phyloP scores from a whole-genome alignment of 371 early-diverging fungal species.

The Mortierella sp. region DNA sequence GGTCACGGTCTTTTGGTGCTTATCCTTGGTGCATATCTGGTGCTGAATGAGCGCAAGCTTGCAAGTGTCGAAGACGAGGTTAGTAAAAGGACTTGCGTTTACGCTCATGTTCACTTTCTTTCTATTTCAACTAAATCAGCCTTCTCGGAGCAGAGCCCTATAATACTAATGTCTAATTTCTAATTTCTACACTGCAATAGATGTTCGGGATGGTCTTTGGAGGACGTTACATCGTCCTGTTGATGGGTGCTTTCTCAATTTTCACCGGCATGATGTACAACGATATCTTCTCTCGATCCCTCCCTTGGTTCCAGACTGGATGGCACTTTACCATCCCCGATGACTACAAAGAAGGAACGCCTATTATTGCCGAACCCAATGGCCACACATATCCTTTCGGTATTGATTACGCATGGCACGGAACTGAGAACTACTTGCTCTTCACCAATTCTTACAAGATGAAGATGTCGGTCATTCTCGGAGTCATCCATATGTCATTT shows the following conservation, averaged over 20 bases:
- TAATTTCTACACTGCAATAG: conserved; percentile 45
- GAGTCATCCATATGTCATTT: conserved; percentile 98
- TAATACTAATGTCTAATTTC: conserved; percentile 7
- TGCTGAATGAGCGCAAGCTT: conserved; percentile 85
- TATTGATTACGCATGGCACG: conserved; percentile 93
- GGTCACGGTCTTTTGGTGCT: conserved; percentile 97
- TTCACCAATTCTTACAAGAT: conserved; percentile 99
- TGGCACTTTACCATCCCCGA: conserved; percentile 73
- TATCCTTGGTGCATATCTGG: conserved; percentile 79
- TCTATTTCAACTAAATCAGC: not conserved
- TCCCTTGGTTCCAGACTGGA: conserved; percentile 84
- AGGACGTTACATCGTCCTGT: conserved; percentile 97
- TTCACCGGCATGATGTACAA: conserved; percentile 99
- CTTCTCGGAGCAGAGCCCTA: not conserved
- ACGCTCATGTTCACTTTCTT: not conserved
- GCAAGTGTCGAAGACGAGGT: conserved; percentile 78
- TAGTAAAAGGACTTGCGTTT: conserved; percentile 44
- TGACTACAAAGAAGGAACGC: conserved; percentile 53
- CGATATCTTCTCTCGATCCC: conserved; percentile 93
- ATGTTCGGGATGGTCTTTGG: conserved; percentile 92
- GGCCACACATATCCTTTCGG: conserved; percentile 68
- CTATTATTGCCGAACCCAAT: conserved; percentile 36
- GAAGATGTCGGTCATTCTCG: conserved; percentile 99
- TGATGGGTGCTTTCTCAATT: conserved; percentile 97
- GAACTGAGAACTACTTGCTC: conserved; percentile 89